Base-by-base conservation (phyloP, 148 eudicot species). In the Polygonum aviculare region DNA sequence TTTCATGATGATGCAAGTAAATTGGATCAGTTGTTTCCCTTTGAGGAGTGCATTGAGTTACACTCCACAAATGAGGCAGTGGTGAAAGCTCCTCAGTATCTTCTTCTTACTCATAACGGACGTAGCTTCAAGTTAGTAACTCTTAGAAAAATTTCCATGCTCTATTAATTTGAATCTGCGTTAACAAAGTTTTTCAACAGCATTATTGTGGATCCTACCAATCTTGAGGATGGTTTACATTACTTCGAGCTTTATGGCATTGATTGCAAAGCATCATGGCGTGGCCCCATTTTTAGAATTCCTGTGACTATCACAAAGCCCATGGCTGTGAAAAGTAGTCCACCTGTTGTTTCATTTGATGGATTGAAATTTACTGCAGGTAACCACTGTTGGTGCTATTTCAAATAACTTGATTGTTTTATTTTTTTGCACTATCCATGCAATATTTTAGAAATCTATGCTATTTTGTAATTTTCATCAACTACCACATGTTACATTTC, bases 1-100 rank as follows among this genome's bases (percentile, higher is more conserved):
- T 96, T 96, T 77, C 99, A 96, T 78, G 94, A 93, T 41, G 98
- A 87, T 86, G 99, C 97, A 79, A 91, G 92, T 84, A 96, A 93
- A 54, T 78, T 96, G 80, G 91, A 88, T 57, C 93, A 96, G 71
- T 80, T 96, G 83, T 94, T 89, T 77, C 96, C 98, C 47, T 96
- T 89, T 82, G 99, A 96, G 83, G 99, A 93, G 80, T 88, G 91
- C 75, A 86, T 96, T 75, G 90, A 96, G 85, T 79, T 96, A 77
- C 89, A 77, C 83, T 91, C 89, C 63, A 84, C 85, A 73, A 90
- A 83, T 78, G 82, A 83, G 75, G 75, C 82, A 63, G 91, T 91
- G 79, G 90, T 95, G 82, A 91, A 74, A 85, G 90, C 93, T 81
- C 99, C 99, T 11, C 94, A 91, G 70, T 96, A 87, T 83, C 88